phyloP scores from a whole-genome alignment of 202 grass and related monocot genomes.

The Alloteropsis angusta region DNA sequence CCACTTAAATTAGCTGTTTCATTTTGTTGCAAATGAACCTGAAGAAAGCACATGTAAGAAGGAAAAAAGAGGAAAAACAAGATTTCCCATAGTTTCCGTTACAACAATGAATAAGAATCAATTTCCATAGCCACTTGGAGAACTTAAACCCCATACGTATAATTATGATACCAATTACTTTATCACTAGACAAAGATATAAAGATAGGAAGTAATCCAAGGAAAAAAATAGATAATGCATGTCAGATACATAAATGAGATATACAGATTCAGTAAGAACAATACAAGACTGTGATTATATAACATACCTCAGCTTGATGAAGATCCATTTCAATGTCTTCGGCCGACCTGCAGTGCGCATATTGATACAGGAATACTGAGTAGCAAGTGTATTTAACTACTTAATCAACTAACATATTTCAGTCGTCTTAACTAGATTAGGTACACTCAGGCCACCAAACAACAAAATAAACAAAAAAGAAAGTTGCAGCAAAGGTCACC shows the following conservation, averaged over 20 bases:
- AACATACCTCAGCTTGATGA: slow-evolving; percentile 49
- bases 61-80: slow-evolving; percentile 8
- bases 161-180: slow-evolving; percentile 1
- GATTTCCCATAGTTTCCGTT: background rate
- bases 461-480: background rate
- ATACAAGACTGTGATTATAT: background rate
- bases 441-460: background rate
- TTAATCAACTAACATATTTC: background rate
- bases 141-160: background rate
- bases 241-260: background rate
- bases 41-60: background rate
- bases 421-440: background rate
- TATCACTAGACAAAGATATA: background rate
- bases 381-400: background rate
- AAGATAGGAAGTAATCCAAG: background rate
- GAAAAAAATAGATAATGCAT: background rate
- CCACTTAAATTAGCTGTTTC: background rate
- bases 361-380: slow-evolving; percentile 16
- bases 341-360: slow-evolving; percentile 39
- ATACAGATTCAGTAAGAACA: background rate
- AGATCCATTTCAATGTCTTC: slow-evolving; percentile 34
- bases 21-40: background rate
- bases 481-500: background rate
- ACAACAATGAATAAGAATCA: background rate
- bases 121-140: background rate